phyloP scores from a whole-genome alignment of 2,329 filamentous ascomycete species.

The Colletotrichum agaves region DNA sequence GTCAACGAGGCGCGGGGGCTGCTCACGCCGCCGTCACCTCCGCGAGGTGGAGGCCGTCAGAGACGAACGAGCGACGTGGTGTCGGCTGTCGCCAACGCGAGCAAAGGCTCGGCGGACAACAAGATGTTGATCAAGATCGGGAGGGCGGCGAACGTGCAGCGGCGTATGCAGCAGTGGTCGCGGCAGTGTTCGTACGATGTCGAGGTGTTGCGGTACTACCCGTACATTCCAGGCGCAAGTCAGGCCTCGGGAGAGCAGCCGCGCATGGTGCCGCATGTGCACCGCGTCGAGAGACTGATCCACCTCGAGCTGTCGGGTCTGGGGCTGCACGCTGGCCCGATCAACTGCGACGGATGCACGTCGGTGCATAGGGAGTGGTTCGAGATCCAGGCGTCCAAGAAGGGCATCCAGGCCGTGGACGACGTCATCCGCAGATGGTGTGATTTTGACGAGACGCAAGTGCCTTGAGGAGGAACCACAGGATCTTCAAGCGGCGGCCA shows the following conservation, averaged over 20 bases:
- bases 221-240: slow-evolving; percentile 69
- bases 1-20: slow-evolving; percentile 69
- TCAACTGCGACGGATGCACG: slow-evolving; percentile 80
- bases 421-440: slow-evolving; percentile 86
- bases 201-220: slow-evolving; percentile 91
- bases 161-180: slow-evolving; percentile 91
- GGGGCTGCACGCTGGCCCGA: slow-evolving; percentile 63
- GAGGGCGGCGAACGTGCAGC: slow-evolving; percentile 83
- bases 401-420: slow-evolving; percentile 74
- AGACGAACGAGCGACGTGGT: slow-evolving; percentile 67
- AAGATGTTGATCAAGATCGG: slow-evolving; percentile 78
- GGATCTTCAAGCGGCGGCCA: neutral
- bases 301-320: slow-evolving; percentile 85
- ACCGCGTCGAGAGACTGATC: slow-evolving; percentile 89
- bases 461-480: neutral
- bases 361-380: slow-evolving; percentile 96
- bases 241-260: slow-evolving; percentile 51
- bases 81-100: slow-evolving; percentile 56
- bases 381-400: slow-evolving; percentile 79
- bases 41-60: slow-evolving; percentile 46
- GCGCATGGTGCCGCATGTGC: slow-evolving; percentile 83
- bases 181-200: slow-evolving; percentile 92
- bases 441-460: slow-evolving; percentile 75
- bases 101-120: slow-evolving; percentile 51
- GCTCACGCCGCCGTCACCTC: slow-evolving; percentile 61